Conservation (phyloP, 768 basidiomycete genomes). For the Pholiota molesta region DNA sequence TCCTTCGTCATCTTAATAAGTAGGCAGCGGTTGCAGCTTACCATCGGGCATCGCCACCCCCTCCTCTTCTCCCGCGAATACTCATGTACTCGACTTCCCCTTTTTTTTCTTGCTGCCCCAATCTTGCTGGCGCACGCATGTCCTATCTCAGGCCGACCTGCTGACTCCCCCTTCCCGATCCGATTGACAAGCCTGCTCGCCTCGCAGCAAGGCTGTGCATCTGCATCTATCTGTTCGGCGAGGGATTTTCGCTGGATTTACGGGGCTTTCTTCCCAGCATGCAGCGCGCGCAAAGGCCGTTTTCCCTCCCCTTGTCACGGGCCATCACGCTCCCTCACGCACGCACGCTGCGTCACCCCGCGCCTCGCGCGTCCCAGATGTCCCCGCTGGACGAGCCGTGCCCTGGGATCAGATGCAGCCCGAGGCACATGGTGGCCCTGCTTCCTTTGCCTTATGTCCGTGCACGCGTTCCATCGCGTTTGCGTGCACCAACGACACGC, state of each 20-base stretch:
- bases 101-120: background rate
- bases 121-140: background rate
- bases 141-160: slow-evolving; percentile 3
- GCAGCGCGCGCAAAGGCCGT: background rate
- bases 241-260: slow-evolving; percentile 24
- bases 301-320: background rate
- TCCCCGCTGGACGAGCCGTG: no score
- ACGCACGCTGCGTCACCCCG: no score
- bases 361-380: no score
- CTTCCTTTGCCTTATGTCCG: background rate
- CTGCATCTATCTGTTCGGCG: slow-evolving; percentile 18
- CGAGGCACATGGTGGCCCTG: background rate
- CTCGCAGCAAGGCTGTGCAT: slow-evolving; percentile 18
- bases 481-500: background rate
- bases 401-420: no score
- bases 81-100: background rate
- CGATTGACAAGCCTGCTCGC: background rate
- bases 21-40: background rate
- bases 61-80: slow-evolving; percentile 17
- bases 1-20: background rate
- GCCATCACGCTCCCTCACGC: no score
- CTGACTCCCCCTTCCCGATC: background rate
- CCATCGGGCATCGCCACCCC: slow-evolving; percentile 4
- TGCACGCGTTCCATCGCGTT: background rate
- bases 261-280: background rate